Base-by-base conservation (phyloP, 768 basidiomycete species). In the Scleroderma bovista region DNA sequence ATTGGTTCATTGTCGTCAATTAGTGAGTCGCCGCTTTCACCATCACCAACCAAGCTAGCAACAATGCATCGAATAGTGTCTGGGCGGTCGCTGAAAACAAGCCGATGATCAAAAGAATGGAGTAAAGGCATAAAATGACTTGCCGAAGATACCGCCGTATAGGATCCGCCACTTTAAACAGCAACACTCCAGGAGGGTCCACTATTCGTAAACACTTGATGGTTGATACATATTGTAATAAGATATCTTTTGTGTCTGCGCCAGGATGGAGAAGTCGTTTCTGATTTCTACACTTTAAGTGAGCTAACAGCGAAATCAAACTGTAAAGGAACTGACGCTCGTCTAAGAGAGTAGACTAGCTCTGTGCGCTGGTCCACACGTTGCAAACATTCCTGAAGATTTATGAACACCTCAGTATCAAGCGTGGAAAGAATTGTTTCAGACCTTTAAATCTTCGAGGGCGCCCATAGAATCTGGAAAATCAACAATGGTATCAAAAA, bases 31-130 rank as follows among this genome's bases (percentile, higher is more conserved):
- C 87, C 79, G 38, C 83, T 80, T 60, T 88, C 85, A 38, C 83
- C 85, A 51, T 89, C 89, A 4, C 92, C 91, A 20, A 98, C 88
- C 12, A 98, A 77, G 48, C 87, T 88, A 0, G 89, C 80, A 13
- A 98, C 94, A 46, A 99, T 95, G 60, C 87, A 88, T 3, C 88
- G 83, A 54, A 98, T 96, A 1, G 95, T 96, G 63, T 98, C 94
- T 2, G 88, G 82, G 6, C 95, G 83, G 49, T 86, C 84, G 55
- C 93, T 91, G 54, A 42, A 33, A 2, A 31, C 24, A 24, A 15
- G 20, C 24, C 17, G 29, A n/a, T 55, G 26, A 22, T 33, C 26
- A 22, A 51, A 19, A 32, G 19, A 44, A 24, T 12, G 20, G n/a
- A 33, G 23, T 2, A n/a, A n/a, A n/a, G n/a, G n/a, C n/a, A n/a